These are phyloP conservation scores for Mercurialis annua DNA, from an alignment of 345 rosid genomes.

Conservation along the genomic window DNA sequence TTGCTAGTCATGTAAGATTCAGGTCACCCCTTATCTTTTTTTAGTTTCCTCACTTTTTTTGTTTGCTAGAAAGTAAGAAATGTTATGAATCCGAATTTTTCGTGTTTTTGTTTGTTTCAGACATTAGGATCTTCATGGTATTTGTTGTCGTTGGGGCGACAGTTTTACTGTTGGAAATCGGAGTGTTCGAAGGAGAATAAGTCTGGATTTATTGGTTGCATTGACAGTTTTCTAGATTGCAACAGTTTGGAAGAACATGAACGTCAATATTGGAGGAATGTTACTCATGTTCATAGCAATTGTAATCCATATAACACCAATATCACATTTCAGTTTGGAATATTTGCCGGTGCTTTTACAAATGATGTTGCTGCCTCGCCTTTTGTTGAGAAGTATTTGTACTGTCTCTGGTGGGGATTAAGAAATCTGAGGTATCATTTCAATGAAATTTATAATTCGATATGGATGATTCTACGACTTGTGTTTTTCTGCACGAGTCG, in stretches of 20 bases:
- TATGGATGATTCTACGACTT: too few relatives aligned
- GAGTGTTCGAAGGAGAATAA: constrained; percentile 28
- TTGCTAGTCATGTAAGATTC: constrained; percentile 35
- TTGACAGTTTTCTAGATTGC: constrained; percentile 57
- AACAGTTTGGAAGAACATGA: constrained; percentile 35
- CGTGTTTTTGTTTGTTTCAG: constrained; percentile 43
- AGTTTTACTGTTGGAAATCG: constrained; percentile 65
- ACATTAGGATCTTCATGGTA: constrained; percentile 87
- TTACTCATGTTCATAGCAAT: constrained; percentile 33
- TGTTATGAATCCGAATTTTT: not conserved
- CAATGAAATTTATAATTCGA: not conserved
- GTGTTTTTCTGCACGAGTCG: too few relatives aligned
- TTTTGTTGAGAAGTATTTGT: constrained; percentile 63
- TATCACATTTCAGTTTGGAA: constrained; percentile 52
- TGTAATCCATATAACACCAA: constrained; percentile 55
- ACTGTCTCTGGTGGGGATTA: constrained; percentile 94
- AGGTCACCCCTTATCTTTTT: not conserved
- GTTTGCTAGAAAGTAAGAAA: not conserved
- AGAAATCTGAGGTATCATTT: constrained; percentile 56
- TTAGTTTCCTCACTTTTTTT: not conserved
- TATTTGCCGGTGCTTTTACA: constrained; percentile 68
- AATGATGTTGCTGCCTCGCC: constrained; percentile 53
- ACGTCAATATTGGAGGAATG: constrained; percentile 59
- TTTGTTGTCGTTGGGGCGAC: constrained; percentile 61
- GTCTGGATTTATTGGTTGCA: constrained; percentile 36